Percentiles rank a stretch among this genome's conserved stretches.
Conservation (phyloP, 1,139 yeast species). For the Sugiyamaella grinbergsii region DNA sequence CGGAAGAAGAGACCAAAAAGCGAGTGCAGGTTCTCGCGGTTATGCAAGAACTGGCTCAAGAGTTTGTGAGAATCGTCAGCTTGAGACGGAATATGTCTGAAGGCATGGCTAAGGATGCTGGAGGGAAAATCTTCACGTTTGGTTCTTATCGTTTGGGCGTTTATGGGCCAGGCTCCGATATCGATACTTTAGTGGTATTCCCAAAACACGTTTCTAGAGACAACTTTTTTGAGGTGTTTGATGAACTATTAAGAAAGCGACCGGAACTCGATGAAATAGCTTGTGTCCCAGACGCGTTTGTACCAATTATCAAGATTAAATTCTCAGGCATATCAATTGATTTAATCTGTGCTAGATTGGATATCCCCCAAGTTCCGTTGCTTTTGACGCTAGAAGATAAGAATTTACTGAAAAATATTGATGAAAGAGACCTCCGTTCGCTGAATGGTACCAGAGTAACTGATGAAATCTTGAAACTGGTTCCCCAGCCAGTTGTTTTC, state of each 20-base stretch:
- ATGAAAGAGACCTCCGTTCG: slow-evolving; percentile 85
- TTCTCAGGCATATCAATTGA: slow-evolving; percentile 90
- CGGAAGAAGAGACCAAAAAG: slow-evolving; percentile 75
- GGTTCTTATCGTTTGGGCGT: slow-evolving; percentile 96
- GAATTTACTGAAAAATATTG: slow-evolving; percentile 78
- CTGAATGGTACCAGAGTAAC: slow-evolving; percentile 97
- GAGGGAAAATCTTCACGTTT: slow-evolving; percentile 92
- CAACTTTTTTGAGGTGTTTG: slow-evolving; percentile 83
- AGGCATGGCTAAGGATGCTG: slow-evolving; percentile 96
- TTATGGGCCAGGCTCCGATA: slow-evolving; percentile 98
- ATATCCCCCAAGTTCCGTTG: slow-evolving; percentile 77
- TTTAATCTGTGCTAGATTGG: slow-evolving; percentile 78
- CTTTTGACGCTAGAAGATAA: slow-evolving; percentile 79
- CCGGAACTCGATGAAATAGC: slow-evolving; percentile 87
- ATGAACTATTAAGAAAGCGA: slow-evolving; percentile 61
- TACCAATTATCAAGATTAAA: slow-evolving; percentile 88
- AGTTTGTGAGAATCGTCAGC: slow-evolving; percentile 82
- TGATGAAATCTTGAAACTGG: slow-evolving; percentile 84
- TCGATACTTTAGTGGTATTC: slow-evolving; percentile 90
- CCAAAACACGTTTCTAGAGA: slow-evolving; percentile 94
- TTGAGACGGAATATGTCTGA: slow-evolving; percentile 87
- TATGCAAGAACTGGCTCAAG: slow-evolving; percentile 71
- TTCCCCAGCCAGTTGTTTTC: slow-evolving; percentile 91
- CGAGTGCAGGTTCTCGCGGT: slow-evolving; percentile 70
- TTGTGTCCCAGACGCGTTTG: slow-evolving; percentile 94